A percentile compares a stretch with the other conserved stretches of the same genome.
Evolutionary conservation across 176 grass and related monocot genomes (phyloP).

Genomic region (Carex kokanica): DNA sequence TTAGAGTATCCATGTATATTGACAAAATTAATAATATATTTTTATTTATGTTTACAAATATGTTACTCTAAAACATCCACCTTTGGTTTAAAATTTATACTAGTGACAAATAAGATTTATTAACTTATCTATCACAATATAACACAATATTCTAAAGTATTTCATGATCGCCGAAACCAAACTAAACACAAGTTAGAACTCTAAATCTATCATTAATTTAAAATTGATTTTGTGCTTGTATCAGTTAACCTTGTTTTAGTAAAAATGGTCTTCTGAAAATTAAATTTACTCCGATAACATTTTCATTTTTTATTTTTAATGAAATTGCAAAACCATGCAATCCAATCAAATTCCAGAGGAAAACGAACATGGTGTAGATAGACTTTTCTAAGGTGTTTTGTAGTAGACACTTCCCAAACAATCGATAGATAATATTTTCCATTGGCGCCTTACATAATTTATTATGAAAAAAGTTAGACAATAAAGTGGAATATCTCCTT

Average conservation of each 20-base stretch:
- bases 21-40: not conserved
- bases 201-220: not conserved
- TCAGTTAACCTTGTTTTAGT: not conserved
- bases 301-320: not conserved
- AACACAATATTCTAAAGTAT: too few relatives aligned
- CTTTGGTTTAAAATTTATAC: not conserved
- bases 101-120: too few relatives aligned
- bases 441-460: not conserved
- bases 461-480: not conserved
- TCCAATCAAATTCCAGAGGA: not conserved
- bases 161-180: too few relatives aligned
- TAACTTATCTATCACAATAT: too few relatives aligned
- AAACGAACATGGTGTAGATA: not conserved
- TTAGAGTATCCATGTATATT: not conserved
- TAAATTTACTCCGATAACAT: not conserved
- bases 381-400: not conserved
- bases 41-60: not conserved
- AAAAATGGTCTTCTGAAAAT: not conserved
- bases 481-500: not conserved
- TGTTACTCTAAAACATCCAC: not conserved
- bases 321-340: not conserved
- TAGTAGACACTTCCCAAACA: conserved; percentile 3
- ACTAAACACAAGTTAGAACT: too few relatives aligned
- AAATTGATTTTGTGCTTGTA: not conserved
- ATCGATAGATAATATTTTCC: not conserved